Conservation (phyloP, 768 basidiomycete genomes). For the Kwoniella sp. region DNA sequence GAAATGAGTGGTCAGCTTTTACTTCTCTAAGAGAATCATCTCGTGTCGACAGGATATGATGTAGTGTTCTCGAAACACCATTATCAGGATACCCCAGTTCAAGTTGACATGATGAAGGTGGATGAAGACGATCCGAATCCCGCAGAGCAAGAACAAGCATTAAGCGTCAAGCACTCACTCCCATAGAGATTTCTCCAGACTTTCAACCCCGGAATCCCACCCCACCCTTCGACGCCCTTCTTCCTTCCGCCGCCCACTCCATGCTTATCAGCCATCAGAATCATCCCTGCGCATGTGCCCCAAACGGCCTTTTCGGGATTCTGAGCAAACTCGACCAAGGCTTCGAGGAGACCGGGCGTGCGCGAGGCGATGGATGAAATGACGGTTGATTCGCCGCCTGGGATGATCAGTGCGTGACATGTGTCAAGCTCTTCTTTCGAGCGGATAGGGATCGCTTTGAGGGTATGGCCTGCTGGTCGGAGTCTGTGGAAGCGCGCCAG, state of each 20-base stretch:
- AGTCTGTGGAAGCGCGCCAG: slow-evolving; percentile 23
- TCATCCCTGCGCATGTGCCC: slow-evolving; percentile 96
- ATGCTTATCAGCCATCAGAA: slow-evolving; percentile 70
- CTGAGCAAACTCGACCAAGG: slow-evolving; percentile 71
- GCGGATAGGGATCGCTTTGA: slow-evolving; percentile 61
- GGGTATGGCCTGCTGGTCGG: slow-evolving; percentile 30
- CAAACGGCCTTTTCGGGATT: slow-evolving; percentile 70
- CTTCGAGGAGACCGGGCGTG: slow-evolving; percentile 75
- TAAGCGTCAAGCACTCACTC: too few species aligned
- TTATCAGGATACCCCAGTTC: too few species aligned
- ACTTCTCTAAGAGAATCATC: background rate
- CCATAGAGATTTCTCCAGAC: slow-evolving; percentile 92
- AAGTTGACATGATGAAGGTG: background rate
- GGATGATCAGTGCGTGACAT: slow-evolving; percentile 87
- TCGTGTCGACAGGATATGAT: too few species aligned
- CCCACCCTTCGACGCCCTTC: slow-evolving; percentile 69
- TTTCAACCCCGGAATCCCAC: slow-evolving; percentile 70
- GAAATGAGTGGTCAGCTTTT: slow-evolving; percentile 10
- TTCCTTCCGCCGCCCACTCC: slow-evolving; percentile 74
- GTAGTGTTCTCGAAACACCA: too few species aligned
- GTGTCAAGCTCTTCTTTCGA: slow-evolving; percentile 26
- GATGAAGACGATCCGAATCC: background rate
- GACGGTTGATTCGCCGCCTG: slow-evolving; percentile 94
- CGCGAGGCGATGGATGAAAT: slow-evolving; percentile 72
- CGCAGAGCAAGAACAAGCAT: background rate